phyloP scores from a whole-genome alignment of 768 basidiomycete genomes.

The Suillus paluster region DNA sequence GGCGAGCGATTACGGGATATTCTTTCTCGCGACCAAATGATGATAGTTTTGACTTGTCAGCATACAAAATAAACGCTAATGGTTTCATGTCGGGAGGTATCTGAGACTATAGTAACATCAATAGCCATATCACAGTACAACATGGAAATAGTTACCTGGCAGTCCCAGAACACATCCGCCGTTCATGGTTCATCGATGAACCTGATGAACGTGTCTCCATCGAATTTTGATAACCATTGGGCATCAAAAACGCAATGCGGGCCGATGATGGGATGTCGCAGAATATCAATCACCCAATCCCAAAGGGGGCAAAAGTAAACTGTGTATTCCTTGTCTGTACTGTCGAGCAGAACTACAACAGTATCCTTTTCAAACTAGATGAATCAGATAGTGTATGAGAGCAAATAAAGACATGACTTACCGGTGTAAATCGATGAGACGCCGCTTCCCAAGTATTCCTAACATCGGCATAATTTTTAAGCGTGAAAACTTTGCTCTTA shows the following conservation, averaged over 20 bases:
- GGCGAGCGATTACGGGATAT: conserved; percentile 39
- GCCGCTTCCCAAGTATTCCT: conserved; percentile 25
- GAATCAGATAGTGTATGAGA: neutral
- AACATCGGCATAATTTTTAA: conserved; percentile 24
- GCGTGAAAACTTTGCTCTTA: conserved; percentile 16
- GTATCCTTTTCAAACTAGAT: conserved; percentile 19
- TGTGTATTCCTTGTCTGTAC: neutral
- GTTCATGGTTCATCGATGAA: conserved; percentile 44
- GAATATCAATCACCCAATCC: conserved; percentile 33
- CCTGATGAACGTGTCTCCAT: conserved; percentile 29
- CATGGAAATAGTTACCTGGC: conserved; percentile 33
- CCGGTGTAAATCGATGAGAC: conserved; percentile 9
- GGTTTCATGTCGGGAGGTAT: conserved; percentile 26
- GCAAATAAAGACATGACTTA: conserved; percentile 3
- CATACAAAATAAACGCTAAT: conserved; percentile 41
- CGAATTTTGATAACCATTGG: conserved; percentile 28
- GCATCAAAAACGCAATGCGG: conserved; percentile 38
- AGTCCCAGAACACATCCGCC: conserved; percentile 38
- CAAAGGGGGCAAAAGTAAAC: conserved; percentile 25
- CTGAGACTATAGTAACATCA: neutral
- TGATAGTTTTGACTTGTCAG: conserved; percentile 45
- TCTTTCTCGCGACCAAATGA: conserved; percentile 43
- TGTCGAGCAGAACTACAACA: conserved; percentile 16
- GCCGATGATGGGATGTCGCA: conserved; percentile 29
- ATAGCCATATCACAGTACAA: neutral